Percentiles rank a stretch among this genome's conserved stretches.
Conservation (phyloP, 2,329 filamentous ascomycete species). For the Lasiodiplodia citricola region DNA sequence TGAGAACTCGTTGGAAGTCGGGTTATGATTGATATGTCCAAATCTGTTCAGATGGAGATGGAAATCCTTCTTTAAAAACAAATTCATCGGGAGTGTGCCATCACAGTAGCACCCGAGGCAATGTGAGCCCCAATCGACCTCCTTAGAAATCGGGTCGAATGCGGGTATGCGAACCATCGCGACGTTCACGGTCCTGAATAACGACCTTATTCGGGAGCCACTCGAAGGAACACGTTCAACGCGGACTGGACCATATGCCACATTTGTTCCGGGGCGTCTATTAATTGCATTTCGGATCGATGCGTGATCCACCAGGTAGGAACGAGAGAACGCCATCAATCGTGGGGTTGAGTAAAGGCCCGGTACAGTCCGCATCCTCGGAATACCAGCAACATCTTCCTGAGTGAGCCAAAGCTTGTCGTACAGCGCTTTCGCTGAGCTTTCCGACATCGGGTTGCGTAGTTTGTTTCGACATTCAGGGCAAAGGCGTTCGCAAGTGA, state of each 20-base stretch:
- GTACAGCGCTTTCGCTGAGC: background rate
- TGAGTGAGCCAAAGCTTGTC: background rate
- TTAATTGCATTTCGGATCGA: background rate
- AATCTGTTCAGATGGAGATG: background rate
- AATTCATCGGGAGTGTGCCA: background rate
- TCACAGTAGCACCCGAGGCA: background rate
- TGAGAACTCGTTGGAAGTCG: too few species aligned
- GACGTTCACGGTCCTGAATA: background rate
- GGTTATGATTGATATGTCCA: background rate
- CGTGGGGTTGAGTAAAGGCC: background rate
- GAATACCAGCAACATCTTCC: background rate
- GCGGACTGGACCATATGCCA: too few species aligned
- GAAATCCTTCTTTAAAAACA: background rate
- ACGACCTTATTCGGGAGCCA: too few species aligned
- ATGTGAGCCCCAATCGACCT: background rate
- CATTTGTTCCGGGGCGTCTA: background rate
- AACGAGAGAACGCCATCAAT: background rate
- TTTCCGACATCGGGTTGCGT: background rate
- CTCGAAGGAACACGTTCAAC: too few species aligned
- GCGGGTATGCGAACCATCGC: background rate
- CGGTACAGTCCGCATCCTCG: background rate
- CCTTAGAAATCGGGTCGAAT: background rate
- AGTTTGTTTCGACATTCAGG: conserved; percentile 21
- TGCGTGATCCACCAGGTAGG: background rate
- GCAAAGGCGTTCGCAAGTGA: conserved; percentile 48